Percentiles rank a stretch among this genome's conserved stretches.
Conservation (phyloP, 352 stramenopile species). For the Pythium graminicola region DNA sequence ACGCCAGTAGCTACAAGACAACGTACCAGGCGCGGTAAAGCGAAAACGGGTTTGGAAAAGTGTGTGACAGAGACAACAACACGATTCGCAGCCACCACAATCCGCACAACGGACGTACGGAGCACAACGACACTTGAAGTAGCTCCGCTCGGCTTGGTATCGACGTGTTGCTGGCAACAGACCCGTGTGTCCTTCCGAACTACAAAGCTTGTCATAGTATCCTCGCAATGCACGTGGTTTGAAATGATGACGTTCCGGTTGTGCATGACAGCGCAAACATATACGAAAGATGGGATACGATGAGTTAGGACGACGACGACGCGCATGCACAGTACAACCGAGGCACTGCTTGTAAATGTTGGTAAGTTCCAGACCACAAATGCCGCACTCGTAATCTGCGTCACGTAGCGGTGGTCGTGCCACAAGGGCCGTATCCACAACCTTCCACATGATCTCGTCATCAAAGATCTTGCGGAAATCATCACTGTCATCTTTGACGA, state of each 20-base stretch:
- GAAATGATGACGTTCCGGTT: conserved; percentile 69
- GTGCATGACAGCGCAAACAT: conserved; percentile 62
- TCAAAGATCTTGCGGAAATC: conserved; percentile 71
- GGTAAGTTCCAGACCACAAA: conserved; percentile 68
- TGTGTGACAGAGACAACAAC: conserved; percentile 76
- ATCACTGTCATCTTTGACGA: conserved; percentile 63
- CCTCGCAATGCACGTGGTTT: conserved; percentile 51
- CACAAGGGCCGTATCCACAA: conserved; percentile 50
- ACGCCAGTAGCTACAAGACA: neutral
- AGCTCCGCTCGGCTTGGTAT: conserved; percentile 59
- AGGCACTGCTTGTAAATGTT: conserved; percentile 85
- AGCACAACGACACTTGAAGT: conserved; percentile 67
- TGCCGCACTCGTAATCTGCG: conserved; percentile 53
- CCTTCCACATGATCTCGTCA: conserved; percentile 65
- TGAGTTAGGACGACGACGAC: conserved; percentile 51
- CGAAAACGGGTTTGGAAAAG: conserved; percentile 84
- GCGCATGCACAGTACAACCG: conserved; percentile 63
- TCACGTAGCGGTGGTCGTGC: neutral
- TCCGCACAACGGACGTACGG: conserved; percentile 51
- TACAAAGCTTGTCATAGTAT: conserved; percentile 63
- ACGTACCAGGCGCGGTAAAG: conserved; percentile 61
- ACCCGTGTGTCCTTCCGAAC: conserved; percentile 70
- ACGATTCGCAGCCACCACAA: conserved; percentile 76
- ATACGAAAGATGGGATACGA: conserved; percentile 59
- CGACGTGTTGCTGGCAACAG: conserved; percentile 49